phyloP scores from a whole-genome alignment of 1,284 basidiomycete species.

The Testicularia cyperi region DNA sequence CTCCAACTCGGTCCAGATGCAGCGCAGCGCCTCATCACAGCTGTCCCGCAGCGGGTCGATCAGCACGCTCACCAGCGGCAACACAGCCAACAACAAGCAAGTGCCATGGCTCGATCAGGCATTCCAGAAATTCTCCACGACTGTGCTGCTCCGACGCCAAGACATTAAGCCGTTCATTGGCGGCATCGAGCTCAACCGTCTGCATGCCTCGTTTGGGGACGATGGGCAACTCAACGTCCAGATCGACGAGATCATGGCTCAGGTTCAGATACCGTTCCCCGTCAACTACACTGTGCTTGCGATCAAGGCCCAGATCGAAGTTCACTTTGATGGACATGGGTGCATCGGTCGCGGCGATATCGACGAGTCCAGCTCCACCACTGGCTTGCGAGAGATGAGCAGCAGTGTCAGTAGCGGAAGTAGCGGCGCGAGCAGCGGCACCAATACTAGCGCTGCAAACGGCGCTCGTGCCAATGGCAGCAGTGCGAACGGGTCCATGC shows the following conservation, averaged over 20 bases:
- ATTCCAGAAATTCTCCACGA: conserved; percentile 28
- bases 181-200: conserved; percentile 13
- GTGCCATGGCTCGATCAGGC: conserved; percentile 50
- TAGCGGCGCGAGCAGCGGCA: no score
- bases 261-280: conserved; percentile 36
- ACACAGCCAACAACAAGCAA: conserved; percentile 15
- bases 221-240: conserved; percentile 17
- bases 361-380: conserved; percentile 1
- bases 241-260: conserved; percentile 30
- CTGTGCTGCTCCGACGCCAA: conserved; percentile 16
- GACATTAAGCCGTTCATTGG: conserved; percentile 10
- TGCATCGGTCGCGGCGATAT: conserved; percentile 35
- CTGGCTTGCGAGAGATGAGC: background rate
- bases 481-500: no score
- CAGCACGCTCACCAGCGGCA: conserved; percentile 7
- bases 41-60: conserved; percentile 5
- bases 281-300: conserved; percentile 29
- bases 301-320: conserved; percentile 36
- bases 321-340: conserved; percentile 37
- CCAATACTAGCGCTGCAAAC: no score
- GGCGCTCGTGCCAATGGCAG: no score
- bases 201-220: conserved; percentile 25
- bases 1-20: conserved; percentile 2
- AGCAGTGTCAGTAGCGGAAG: background rate
- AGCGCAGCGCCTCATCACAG: conserved; percentile 1